Conservation (phyloP, 768 basidiomycete genomes). For the Flagelloscypha sp. region DNA sequence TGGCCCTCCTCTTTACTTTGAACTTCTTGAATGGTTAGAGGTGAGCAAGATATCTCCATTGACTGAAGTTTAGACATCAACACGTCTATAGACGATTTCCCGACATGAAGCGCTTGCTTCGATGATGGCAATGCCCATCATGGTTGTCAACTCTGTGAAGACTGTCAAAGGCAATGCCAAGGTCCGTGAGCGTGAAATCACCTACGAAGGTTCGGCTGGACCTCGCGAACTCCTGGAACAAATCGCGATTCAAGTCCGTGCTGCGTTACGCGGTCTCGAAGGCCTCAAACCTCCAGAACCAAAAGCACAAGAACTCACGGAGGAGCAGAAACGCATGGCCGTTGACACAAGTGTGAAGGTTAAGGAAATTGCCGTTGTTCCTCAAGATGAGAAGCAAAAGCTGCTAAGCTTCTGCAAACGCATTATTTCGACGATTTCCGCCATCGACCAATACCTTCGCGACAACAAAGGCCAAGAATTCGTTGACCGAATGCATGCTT, state of each 20-base stretch:
- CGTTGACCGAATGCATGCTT: constrained; percentile 66
- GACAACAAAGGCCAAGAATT: constrained; percentile 89
- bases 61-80: constrained; percentile 4
- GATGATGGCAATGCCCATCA: constrained; percentile 97
- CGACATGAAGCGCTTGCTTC: constrained; percentile 88
- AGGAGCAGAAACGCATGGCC: constrained; percentile 86
- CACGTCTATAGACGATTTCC: constrained; percentile 65
- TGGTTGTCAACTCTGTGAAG: constrained; percentile 71
- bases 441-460: constrained; percentile 80
- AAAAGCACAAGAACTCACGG: constrained; percentile 62
- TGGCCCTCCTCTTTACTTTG: constrained; percentile 68
- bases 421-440: constrained; percentile 72
- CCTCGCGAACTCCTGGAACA: constrained; percentile 89
- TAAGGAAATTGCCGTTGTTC: constrained; percentile 39
- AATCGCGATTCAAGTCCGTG: constrained; percentile 87
- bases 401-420: constrained; percentile 77
- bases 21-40: constrained; percentile 89
- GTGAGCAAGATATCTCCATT: constrained; percentile 30
- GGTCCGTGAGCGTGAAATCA: constrained; percentile 71
- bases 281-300: constrained; percentile 44
- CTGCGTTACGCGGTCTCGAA: constrained; percentile 83
- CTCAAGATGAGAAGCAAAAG: constrained; percentile 70
- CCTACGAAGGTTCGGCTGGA: constrained; percentile 86
- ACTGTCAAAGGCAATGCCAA: constrained; percentile 40
- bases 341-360: constrained; percentile 56